Evolutionary conservation across 164 flowering plant genomes (phyloP), one percentile per base, ranked within the genome.

Genomic region (Sextonia rubra): DNA sequence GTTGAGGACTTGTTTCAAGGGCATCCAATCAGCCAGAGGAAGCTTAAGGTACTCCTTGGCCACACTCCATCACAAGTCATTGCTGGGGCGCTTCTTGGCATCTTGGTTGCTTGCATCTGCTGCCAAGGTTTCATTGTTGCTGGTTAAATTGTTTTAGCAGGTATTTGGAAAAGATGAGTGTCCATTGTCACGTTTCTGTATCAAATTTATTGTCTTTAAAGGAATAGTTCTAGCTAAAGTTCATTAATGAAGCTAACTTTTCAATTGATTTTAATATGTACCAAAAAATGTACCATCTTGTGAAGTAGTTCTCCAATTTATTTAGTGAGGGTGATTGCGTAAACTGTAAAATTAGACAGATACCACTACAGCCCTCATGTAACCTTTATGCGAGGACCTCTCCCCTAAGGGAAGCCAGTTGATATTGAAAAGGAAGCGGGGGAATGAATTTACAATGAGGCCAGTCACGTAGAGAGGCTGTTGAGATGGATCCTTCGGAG

Each of bases 31-130:
- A 92, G 98, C 77, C 82, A 92, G 82, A 86, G 91, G 75, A 94
- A 94, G 88, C 94, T 94, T 37, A 94, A 94, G 80, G 98, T 87
- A 75, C 92, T 94, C 74, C 94, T 94, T 44, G 98, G 98, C 70
- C 97, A 92, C 85, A 94, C 98, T 32, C 97, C 90, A 60, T 89
- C 92, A 1, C 98, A 94, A 80, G 98, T 94, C 60, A 63, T 94
- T 75, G 98, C 87, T 30, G 98, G 98, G 77, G 98, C 98, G 71
- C 20, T 92, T 70, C 87, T 94, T 32, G 97, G 98, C 71, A 80
- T 94, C 30, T 56, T 85, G 64, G 87, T 92, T 17, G 88, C 94
- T 52, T 92, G 86, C 78, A 25, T 88, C 73, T 90, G 94, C 76
- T 86, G 96, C 77, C 97, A 83, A 70, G 80, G 86, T 74, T 74